A percentile compares a stretch with the other conserved stretches of the same genome.
These are phyloP conservation scores for Perkinsus olseni DNA, from an alignment of 169 alveolate genomes.

Conservation along the genomic window DNA sequence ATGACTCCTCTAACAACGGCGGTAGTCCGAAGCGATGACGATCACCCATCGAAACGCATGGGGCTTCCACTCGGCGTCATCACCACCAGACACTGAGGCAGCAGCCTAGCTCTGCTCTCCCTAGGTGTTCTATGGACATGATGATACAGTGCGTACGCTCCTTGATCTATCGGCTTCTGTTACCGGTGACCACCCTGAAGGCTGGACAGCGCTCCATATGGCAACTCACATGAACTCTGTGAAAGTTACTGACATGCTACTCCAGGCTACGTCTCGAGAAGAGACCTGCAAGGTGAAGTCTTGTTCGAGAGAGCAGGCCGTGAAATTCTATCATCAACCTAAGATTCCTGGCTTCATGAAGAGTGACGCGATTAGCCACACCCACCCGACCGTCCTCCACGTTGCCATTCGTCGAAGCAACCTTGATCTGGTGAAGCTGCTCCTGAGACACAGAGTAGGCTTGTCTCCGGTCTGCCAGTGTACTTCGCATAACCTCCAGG, in stretches of 20 bases:
- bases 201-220: not conserved
- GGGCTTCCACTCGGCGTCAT: too few species aligned
- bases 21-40: not conserved
- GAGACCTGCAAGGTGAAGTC: not conserved
- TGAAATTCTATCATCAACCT: not conserved
- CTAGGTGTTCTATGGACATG: not conserved
- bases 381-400: not conserved
- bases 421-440: not conserved
- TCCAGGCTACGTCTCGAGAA: not conserved
- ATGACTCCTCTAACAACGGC: not conserved
- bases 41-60: not conserved
- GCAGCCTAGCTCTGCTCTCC: too few species aligned
- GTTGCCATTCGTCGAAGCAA: not conserved
- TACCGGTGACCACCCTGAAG: not conserved
- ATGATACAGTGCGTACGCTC: not conserved
- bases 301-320: not conserved
- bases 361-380: not conserved
- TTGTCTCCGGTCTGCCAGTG: not conserved
- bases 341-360: not conserved
- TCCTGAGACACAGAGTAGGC: not conserved
- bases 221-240: not conserved
- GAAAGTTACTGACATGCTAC: not conserved
- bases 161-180: not conserved
- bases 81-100: too few species aligned
- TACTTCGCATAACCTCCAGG: not conserved